Conservation (phyloP, 2,329 filamentous ascomycete genomes). For the Nectriaceae sp. region DNA sequence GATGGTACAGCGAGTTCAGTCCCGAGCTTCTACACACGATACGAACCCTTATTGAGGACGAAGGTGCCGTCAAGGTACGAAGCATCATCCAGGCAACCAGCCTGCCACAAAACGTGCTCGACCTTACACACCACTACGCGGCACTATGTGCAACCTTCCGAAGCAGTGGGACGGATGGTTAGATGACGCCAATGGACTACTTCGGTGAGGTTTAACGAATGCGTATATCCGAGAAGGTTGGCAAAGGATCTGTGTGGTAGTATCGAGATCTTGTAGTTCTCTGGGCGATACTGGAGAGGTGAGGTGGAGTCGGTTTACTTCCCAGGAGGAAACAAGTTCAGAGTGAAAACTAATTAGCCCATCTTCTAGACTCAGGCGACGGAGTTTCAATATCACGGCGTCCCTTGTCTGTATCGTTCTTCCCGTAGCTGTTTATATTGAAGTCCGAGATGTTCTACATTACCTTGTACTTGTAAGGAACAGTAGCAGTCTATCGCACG, state of each 20-base stretch:
- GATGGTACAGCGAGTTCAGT: slow-evolving; percentile 99
- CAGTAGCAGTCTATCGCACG: too few species aligned
- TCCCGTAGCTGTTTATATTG: background rate
- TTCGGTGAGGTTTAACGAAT: background rate
- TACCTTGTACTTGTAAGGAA: too few species aligned
- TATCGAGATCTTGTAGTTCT: too few species aligned
- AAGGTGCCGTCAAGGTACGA: slow-evolving; percentile 94
- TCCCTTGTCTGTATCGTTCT: background rate
- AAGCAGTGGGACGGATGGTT: slow-evolving; percentile 89
- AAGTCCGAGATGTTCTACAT: too few species aligned
- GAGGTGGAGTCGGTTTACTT: slow-evolving; percentile 4
- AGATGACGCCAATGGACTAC: slow-evolving; percentile 20
- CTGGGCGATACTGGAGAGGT: background rate
- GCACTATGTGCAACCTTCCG: slow-evolving; percentile 92
- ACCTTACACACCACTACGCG: slow-evolving; percentile 95
- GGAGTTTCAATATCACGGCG: background rate
- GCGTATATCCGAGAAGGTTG: too few species aligned
- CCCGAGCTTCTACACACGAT: slow-evolving; percentile 86
- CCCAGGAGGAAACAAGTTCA: slow-evolving; percentile 4
- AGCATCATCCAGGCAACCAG: slow-evolving; percentile 97
- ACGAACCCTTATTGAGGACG: slow-evolving; percentile 91
- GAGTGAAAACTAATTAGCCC: slow-evolving; percentile 15
- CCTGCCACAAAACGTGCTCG: slow-evolving; percentile 87
- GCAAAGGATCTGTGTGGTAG: too few species aligned
- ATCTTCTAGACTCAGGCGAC: background rate